Conservation (phyloP, 441 rosid genomes). For the Pelargonium myrrhifolium region DNA sequence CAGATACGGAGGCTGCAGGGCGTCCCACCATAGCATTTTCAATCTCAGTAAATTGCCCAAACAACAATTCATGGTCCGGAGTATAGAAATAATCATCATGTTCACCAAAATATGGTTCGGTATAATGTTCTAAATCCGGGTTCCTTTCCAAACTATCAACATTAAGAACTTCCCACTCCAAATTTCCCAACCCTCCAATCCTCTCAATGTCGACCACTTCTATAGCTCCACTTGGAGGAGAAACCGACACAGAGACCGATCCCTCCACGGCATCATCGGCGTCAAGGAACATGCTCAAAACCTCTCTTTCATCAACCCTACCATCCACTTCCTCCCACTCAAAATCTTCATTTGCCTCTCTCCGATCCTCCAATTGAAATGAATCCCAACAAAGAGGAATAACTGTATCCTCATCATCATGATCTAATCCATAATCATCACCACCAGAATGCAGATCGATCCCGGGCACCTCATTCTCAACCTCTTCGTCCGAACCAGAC, state of each 20-base stretch:
- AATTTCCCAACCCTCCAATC: slow-evolving; percentile 35
- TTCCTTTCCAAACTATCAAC: slow-evolving; percentile 44
- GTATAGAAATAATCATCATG: slow-evolving; percentile 47
- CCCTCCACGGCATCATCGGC: slow-evolving; percentile 31
- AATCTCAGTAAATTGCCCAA: slow-evolving; percentile 60
- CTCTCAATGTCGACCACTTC: slow-evolving; percentile 38
- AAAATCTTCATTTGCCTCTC: slow-evolving; percentile 59
- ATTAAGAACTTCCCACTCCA: slow-evolving; percentile 78
- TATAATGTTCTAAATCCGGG: slow-evolving; percentile 33
- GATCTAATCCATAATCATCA: slow-evolving; percentile 36
- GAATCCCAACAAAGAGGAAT: slow-evolving; percentile 67
- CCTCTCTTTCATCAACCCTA: slow-evolving; percentile 58
- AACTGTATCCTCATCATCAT: background rate
- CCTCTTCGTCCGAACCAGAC: slow-evolving; percentile 48
- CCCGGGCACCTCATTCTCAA: slow-evolving; percentile 26
- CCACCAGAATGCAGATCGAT: slow-evolving; percentile 35
- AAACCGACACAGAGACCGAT: slow-evolving; percentile 41
- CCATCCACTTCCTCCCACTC: slow-evolving; percentile 94
- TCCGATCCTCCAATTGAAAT: slow-evolving; percentile 49
- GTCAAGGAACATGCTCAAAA: slow-evolving; percentile 42
- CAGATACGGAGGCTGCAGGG: slow-evolving; percentile 68
- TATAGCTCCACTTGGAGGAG: slow-evolving; percentile 43
- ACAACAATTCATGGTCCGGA: slow-evolving; percentile 52
- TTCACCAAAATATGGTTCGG: slow-evolving; percentile 44
- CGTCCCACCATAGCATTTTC: slow-evolving; percentile 38